A percentile compares a stretch with the other conserved stretches of the same genome.
Conservation (phyloP, 176 grass and related monocot species). For the Chloris gayana region DNA sequence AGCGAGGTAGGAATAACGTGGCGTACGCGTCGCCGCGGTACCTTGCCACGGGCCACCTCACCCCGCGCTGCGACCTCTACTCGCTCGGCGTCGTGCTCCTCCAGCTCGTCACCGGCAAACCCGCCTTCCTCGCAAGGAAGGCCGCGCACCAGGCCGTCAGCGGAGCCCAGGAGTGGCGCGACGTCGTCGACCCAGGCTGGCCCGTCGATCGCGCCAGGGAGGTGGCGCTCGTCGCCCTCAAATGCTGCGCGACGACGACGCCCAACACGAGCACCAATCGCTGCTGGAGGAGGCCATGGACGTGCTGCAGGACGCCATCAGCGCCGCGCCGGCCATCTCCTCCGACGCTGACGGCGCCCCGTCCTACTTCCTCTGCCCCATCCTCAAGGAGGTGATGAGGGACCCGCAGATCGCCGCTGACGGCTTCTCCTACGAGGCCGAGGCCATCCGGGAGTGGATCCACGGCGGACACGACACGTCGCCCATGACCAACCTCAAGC, state of each 20-base stretch:
- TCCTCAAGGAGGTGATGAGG: conserved; percentile 78
- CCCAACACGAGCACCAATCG: neutral
- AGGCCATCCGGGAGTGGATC: conserved; percentile 75
- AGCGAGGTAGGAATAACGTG: too few relatives aligned
- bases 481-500: conserved; percentile 89
- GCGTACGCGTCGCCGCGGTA: conserved; percentile 46
- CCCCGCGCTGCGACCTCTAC: conserved; percentile 52
- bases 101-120: conserved; percentile 52
- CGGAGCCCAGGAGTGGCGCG: neutral
- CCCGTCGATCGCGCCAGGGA: conserved; percentile 39
- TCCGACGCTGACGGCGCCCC: conserved; percentile 9
- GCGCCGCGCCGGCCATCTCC: conserved; percentile 39
- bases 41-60: conserved; percentile 50
- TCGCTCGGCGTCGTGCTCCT: conserved; percentile 62
- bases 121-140: conserved; percentile 28
- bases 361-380: conserved; percentile 70
- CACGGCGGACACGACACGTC: conserved; percentile 57
- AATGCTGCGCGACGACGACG: conserved; percentile 32
- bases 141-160: too few relatives aligned
- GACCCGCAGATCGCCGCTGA: conserved; percentile 87
- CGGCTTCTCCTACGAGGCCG: conserved; percentile 88
- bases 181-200: conserved; percentile 58
- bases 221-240: conserved; percentile 50
- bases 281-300: conserved; percentile 36
- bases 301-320: conserved; percentile 38